Percentiles rank a stretch among this genome's conserved stretches.
phyloP scores from a whole-genome alignment of 306 rosid genomes.

The Acacia crassicarpa region DNA sequence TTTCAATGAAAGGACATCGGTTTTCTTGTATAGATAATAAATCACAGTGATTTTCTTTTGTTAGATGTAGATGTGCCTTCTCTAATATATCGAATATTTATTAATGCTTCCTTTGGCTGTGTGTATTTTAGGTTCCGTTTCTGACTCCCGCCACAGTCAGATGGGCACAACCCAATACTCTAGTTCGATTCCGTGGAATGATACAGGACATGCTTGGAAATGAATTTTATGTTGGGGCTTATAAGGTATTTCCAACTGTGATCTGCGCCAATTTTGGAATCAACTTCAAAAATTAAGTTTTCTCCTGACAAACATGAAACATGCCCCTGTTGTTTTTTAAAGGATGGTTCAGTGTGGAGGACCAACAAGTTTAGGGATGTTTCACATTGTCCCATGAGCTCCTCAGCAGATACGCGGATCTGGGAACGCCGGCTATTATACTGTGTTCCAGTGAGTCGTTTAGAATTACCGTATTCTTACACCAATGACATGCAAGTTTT shows the following conservation, averaged over 20 bases:
- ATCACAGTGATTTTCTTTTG: background rate
- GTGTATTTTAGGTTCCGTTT: slow-evolving; percentile 61
- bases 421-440: slow-evolving; percentile 80
- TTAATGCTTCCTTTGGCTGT: background rate
- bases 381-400: slow-evolving; percentile 52
- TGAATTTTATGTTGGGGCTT: slow-evolving; percentile 84
- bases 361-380: slow-evolving; percentile 70
- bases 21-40: background rate
- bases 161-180: slow-evolving; percentile 59
- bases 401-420: slow-evolving; percentile 45
- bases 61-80: background rate
- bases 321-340: slow-evolving; percentile 23
- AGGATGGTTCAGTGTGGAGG: slow-evolving; percentile 82
- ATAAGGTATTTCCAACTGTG: slow-evolving; percentile 46
- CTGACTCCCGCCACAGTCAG: slow-evolving; percentile 45
- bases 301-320: background rate
- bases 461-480: background rate
- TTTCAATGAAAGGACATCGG: background rate
- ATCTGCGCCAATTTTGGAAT: background rate
- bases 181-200: slow-evolving; percentile 88
- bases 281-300: background rate
- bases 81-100: background rate
- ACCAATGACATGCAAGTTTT: background rate
- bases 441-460: slow-evolving; percentile 73
- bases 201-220: slow-evolving; percentile 91